Evolutionary conservation across 768 basidiomycete genomes (phyloP).

Genomic region (Lenzites betulinus): DNA sequence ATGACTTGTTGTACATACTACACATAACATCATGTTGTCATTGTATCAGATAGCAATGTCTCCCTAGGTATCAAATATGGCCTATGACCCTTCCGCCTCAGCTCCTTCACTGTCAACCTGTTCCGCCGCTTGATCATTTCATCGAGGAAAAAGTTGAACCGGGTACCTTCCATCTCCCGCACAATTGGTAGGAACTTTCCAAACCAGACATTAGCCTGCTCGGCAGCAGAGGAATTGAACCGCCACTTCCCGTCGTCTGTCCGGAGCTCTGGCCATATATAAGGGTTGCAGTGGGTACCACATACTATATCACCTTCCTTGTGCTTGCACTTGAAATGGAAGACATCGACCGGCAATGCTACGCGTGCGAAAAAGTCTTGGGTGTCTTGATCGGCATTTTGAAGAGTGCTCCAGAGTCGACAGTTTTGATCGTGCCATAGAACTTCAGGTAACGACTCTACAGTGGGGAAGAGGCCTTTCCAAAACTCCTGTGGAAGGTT

Average conservation of each 20-base stretch:
- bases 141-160: constrained; percentile 33
- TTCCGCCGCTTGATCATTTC: constrained; percentile 31
- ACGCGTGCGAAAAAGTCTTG: constrained; percentile 18
- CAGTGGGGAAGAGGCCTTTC: constrained; percentile 5
- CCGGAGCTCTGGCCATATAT: constrained; percentile 31
- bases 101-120: not conserved
- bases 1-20: too few relatives aligned
- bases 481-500: constrained; percentile 6
- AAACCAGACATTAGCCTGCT: constrained; percentile 43
- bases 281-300: constrained; percentile 34
- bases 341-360: constrained; percentile 36
- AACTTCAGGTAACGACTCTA: constrained; percentile 22
- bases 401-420: constrained; percentile 19
- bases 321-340: constrained; percentile 40
- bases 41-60: too few relatives aligned
- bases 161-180: constrained; percentile 33
- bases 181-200: constrained; percentile 36
- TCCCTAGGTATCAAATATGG: not conserved
- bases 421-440: constrained; percentile 35
- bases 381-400: not conserved
- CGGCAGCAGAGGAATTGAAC: constrained; percentile 39
- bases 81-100: not conserved
- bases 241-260: constrained; percentile 32
- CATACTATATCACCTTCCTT: constrained; percentile 29
- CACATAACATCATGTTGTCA: too few relatives aligned